A percentile compares a stretch with the other conserved stretches of the same genome.
Conservation (phyloP, 2,329 filamentous ascomycete genomes). For the Xylaria sp. region DNA sequence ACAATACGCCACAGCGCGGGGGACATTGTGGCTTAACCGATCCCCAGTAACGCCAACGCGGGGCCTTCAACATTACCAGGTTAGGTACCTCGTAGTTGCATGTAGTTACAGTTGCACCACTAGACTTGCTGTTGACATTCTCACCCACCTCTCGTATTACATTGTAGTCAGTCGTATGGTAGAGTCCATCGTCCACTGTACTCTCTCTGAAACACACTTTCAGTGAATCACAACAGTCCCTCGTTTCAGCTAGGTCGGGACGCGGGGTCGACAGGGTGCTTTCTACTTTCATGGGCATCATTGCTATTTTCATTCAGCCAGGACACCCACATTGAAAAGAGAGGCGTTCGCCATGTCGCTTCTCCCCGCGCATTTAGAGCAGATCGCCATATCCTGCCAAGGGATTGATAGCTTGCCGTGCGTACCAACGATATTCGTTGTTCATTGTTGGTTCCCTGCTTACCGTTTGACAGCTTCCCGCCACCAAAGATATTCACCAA, state of each 20-base stretch:
- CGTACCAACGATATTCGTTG: slow-evolving; percentile 30
- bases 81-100: too few species aligned
- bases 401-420: slow-evolving; percentile 77
- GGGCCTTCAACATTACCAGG: too few species aligned
- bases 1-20: slow-evolving; percentile 21
- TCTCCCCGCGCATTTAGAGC: slow-evolving; percentile 72
- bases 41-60: too few species aligned
- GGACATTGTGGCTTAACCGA: slow-evolving; percentile 6
- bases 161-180: too few species aligned
- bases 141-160: too few species aligned
- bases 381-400: slow-evolving; percentile 75
- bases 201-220: too few species aligned
- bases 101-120: background rate
- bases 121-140: too few species aligned
- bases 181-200: too few species aligned
- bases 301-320: background rate
- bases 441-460: slow-evolving; percentile 3
- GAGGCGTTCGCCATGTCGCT: slow-evolving; percentile 60
- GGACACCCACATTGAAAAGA: background rate
- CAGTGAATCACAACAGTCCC: too few species aligned
- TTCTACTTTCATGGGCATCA: background rate
- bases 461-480: slow-evolving; percentile 66
- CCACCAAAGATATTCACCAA: slow-evolving; percentile 95
- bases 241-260: background rate
- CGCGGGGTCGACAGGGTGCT: too few species aligned